These are phyloP conservation scores for Tillandsia fasciculata DNA, from an alignment of 176 grass and related monocot species.

Conservation along the genomic window DNA sequence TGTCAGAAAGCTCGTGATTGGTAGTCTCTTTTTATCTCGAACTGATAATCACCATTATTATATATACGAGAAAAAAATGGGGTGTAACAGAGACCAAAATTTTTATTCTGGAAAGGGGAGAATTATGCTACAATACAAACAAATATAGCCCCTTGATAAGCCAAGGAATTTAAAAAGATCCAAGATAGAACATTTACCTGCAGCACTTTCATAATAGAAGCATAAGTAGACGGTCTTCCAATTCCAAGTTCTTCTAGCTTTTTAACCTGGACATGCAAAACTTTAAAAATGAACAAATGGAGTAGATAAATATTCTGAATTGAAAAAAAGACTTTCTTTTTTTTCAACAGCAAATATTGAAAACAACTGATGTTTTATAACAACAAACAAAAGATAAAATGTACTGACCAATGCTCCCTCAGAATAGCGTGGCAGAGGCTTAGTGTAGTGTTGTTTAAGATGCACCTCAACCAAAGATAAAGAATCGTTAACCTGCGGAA, in stretches of 20 bases:
- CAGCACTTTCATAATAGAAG: conserved; percentile 87
- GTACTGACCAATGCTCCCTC: conserved; percentile 69
- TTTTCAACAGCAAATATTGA: background rate
- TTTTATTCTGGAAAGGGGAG: background rate
- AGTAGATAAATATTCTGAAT: background rate
- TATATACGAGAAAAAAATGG: no score
- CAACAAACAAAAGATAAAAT: conserved; percentile 11
- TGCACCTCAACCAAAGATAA: conserved; percentile 51
- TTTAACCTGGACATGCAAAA: conserved; percentile 59
- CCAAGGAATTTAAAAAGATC: background rate
- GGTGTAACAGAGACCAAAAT: no score
- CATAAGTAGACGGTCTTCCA: conserved; percentile 93
- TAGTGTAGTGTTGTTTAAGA: conserved; percentile 62
- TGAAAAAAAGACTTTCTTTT: background rate
- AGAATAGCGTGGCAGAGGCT: conserved; percentile 77
- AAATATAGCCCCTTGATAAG: background rate
- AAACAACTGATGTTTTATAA: background rate
- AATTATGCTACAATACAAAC: background rate
- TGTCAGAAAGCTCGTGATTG: no score
- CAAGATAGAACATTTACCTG: conserved; percentile 29
- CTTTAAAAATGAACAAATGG: conserved; percentile 3
- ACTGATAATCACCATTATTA: no score
- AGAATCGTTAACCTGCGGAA: conserved; percentile 48
- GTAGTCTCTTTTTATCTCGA: no score
- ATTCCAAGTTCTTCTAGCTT: conserved; percentile 97